phyloP scores from a whole-genome alignment of 768 basidiomycete species.

The Psilocybe cubensis region DNA sequence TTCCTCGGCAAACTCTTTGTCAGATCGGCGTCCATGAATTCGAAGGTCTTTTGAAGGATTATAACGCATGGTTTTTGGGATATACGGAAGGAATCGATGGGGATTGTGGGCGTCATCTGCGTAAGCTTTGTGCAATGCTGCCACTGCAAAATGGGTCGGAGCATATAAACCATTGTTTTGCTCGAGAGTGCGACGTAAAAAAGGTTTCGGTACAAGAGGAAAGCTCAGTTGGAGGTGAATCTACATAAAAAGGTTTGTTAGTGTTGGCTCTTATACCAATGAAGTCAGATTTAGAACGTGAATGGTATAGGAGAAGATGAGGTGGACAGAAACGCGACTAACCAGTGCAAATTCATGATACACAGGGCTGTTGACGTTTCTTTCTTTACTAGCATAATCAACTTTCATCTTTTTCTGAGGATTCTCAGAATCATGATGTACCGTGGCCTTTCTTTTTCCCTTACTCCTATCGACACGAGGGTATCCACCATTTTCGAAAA shows the following conservation, averaged over 20 bases:
- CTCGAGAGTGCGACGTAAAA: slow-evolving; percentile 50
- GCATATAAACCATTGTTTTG: slow-evolving; percentile 57
- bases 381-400: slow-evolving; percentile 56
- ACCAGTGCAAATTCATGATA: slow-evolving; percentile 62
- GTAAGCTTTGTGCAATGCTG: slow-evolving; percentile 32
- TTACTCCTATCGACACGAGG: slow-evolving; percentile 46
- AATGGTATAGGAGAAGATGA: neutral
- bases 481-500: slow-evolving; percentile 67
- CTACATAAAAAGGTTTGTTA: slow-evolving; percentile 1
- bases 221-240: slow-evolving; percentile 52
- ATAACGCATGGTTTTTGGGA: slow-evolving; percentile 34
- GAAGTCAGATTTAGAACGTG: neutral
- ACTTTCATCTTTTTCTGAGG: slow-evolving; percentile 45
- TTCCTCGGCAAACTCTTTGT: slow-evolving; percentile 51
- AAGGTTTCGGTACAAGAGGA: slow-evolving; percentile 56
- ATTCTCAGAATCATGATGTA: slow-evolving; percentile 29
- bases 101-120: neutral
- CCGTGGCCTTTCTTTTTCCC: slow-evolving; percentile 35
- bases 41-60: slow-evolving; percentile 41
- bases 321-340: slow-evolving; percentile 21
- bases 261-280: neutral
- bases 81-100: slow-evolving; percentile 33
- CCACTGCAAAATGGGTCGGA: slow-evolving; percentile 61
- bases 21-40: slow-evolving; percentile 31
- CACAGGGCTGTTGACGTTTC: slow-evolving; percentile 43